Evolutionary conservation across 1,284 basidiomycete species (phyloP).

Genomic region (Ganoderma leucocontextum): DNA sequence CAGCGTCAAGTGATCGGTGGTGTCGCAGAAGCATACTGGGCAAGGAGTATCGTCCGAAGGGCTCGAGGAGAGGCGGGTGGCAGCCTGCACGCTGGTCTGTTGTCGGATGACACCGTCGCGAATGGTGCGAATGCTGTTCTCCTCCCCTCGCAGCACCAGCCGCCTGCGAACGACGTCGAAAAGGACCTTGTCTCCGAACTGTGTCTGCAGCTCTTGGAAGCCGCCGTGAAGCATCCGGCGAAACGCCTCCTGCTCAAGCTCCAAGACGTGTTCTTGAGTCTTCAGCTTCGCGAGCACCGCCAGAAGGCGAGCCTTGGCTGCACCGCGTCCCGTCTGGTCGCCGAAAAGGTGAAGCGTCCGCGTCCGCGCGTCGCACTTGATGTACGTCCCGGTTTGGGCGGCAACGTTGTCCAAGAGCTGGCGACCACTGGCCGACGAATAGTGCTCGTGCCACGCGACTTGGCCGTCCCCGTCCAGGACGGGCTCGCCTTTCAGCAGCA

Average conservation of each 20-base stretch:
- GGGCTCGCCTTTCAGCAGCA: slow-evolving; percentile 48
- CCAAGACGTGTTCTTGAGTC: slow-evolving; percentile 44
- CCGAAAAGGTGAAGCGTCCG: slow-evolving; percentile 51
- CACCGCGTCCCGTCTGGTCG: slow-evolving; percentile 36
- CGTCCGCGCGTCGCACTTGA: slow-evolving; percentile 49
- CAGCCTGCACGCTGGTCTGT: neutral
- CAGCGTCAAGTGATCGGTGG: slow-evolving; percentile 48
- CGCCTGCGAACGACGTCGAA: slow-evolving; percentile 48
- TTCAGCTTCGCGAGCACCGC: slow-evolving; percentile 43
- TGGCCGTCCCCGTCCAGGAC: slow-evolving; percentile 41
- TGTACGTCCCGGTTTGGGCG: slow-evolving; percentile 42
- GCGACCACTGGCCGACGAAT: slow-evolving; percentile 47
- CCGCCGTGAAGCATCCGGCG: slow-evolving; percentile 47
- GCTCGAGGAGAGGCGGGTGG: neutral
- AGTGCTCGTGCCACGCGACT: slow-evolving; percentile 57
- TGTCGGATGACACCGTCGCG: slow-evolving; percentile 10
- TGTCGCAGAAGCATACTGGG: slow-evolving; percentile 51
- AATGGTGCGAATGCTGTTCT: slow-evolving; percentile 32
- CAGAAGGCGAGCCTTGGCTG: slow-evolving; percentile 41
- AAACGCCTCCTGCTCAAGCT: slow-evolving; percentile 45
- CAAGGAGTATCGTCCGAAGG: slow-evolving; percentile 42
- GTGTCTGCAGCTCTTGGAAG: slow-evolving; percentile 44
- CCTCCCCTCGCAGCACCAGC: slow-evolving; percentile 48
- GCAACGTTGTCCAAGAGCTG: slow-evolving; percentile 48
- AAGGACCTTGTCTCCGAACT: slow-evolving; percentile 49